These are phyloP conservation scores for Apiotrichum sp. DNA, from an alignment of 1,284 basidiomycete genomes.

Conservation along the genomic window DNA sequence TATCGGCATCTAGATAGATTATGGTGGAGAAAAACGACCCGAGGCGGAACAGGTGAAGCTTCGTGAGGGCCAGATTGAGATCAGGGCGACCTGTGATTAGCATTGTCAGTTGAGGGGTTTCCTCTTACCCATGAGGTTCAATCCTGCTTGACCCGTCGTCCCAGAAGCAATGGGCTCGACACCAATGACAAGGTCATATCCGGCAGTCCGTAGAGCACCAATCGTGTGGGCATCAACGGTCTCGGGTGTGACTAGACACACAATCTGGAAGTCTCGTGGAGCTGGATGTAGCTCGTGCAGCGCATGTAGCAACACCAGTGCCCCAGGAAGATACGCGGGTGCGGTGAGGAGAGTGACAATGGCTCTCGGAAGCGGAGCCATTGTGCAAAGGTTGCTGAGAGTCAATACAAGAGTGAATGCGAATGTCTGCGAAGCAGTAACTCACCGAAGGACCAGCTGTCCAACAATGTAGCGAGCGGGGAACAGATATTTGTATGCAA, in stretches of 20 bases:
- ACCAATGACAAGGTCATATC: conserved; percentile 78
- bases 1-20: conserved; percentile 93
- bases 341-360: conserved; percentile 87
- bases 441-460: no score
- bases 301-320: conserved; percentile 75
- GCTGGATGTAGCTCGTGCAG: conserved; percentile 68
- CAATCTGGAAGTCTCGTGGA: conserved; percentile 66
- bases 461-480: no score
- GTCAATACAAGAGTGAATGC: neutral
- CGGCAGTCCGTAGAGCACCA: conserved; percentile 66
- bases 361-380: conserved; percentile 49
- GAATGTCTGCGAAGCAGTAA: no score
- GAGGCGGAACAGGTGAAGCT: conserved; percentile 89
- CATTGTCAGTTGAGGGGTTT: conserved; percentile 46
- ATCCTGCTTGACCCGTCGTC: conserved; percentile 54
- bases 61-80: conserved; percentile 85
- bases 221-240: conserved; percentile 81
- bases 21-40: conserved; percentile 72
- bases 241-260: conserved; percentile 89
- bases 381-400: neutral
- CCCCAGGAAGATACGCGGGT: conserved; percentile 85
- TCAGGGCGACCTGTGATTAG: conserved; percentile 72
- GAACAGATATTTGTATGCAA: no score
- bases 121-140: conserved; percentile 75
- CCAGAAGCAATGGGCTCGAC: conserved; percentile 70